Conservation (phyloP, 2,329 filamentous ascomycete species). For the Davidsoniella neocaledoniae region DNA sequence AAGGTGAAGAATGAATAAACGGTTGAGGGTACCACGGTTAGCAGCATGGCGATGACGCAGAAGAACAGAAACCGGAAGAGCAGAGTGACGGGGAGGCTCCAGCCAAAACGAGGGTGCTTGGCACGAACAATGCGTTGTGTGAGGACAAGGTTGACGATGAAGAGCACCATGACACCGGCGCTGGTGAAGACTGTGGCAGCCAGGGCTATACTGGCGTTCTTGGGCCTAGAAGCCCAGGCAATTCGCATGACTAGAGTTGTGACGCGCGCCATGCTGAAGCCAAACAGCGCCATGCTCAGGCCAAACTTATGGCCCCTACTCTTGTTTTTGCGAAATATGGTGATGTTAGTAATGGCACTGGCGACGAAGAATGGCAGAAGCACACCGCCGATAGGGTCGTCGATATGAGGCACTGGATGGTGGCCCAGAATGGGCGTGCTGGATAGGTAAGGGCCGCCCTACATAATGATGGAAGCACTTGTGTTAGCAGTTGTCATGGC, state of each 20-base stretch:
- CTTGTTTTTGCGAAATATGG: conserved; percentile 34
- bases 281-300: conserved; percentile 40
- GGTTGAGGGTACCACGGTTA: conserved; percentile 48
- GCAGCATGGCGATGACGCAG: conserved; percentile 39
- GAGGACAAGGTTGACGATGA: conserved; percentile 63
- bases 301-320: conserved; percentile 39
- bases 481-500: too few species aligned
- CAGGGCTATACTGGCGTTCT: conserved; percentile 28
- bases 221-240: conserved; percentile 31
- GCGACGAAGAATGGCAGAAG: conserved; percentile 41
- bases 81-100: conserved; percentile 36
- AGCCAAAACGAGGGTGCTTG: conserved; percentile 53
- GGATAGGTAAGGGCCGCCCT: conserved; percentile 2
- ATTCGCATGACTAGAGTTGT: conserved; percentile 34
- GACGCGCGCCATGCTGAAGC: conserved; percentile 39
- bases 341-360: conserved; percentile 40
- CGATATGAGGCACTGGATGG: conserved; percentile 36
- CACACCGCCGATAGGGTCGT: conserved; percentile 47
- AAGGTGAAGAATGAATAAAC: conserved; percentile 54
- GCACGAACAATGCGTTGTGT: conserved; percentile 59
- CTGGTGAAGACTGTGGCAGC: conserved; percentile 54
- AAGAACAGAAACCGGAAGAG: conserved; percentile 42
- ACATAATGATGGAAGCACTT: background rate
- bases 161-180: conserved; percentile 58
- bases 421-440: conserved; percentile 26